A percentile compares a stretch with the other conserved stretches of the same genome.
Conservation (phyloP, 148 eudicot species). For the Silene latifolia region DNA sequence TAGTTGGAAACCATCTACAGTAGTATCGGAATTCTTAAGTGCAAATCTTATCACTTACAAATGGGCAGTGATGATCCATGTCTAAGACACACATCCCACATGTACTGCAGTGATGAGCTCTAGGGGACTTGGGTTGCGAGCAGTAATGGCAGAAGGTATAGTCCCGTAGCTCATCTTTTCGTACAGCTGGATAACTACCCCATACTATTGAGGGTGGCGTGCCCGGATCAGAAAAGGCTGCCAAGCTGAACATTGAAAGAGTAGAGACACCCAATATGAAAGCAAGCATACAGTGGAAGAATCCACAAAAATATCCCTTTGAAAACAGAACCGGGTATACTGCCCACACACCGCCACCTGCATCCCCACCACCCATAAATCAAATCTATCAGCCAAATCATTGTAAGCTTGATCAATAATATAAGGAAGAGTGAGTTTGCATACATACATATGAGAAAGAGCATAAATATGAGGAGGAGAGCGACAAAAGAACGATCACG, state of each 20-base stretch:
- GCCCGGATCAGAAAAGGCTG: constrained; percentile 74
- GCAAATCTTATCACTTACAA: constrained; percentile 52
- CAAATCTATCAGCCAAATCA: no score
- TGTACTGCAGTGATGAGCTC: constrained; percentile 91
- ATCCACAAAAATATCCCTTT: constrained; percentile 45
- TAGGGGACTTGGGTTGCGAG: constrained; percentile 83
- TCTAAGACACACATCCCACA: constrained; percentile 82
- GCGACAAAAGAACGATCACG: constrained; percentile 77
- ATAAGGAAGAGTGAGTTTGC: no score
- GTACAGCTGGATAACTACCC: constrained; percentile 87
- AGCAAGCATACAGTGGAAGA: constrained; percentile 44
- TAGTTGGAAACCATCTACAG: not conserved
- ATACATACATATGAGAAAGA: constrained; percentile 74
- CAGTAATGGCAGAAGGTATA: constrained; percentile 77
- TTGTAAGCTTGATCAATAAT: no score
- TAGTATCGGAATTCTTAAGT: not conserved
- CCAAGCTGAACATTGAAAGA: constrained; percentile 52
- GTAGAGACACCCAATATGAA: constrained; percentile 55
- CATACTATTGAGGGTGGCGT: constrained; percentile 55
- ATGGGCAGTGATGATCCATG: constrained; percentile 99
- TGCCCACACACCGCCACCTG: constrained; percentile 98
- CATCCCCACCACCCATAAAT: no score
- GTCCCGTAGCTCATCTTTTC: constrained; percentile 70
- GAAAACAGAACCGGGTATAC: constrained; percentile 77
- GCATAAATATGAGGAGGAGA: constrained; percentile 59